phyloP scores from a whole-genome alignment of 1,284 basidiomycete genomes.

The Tranzscheliella williamsii region DNA sequence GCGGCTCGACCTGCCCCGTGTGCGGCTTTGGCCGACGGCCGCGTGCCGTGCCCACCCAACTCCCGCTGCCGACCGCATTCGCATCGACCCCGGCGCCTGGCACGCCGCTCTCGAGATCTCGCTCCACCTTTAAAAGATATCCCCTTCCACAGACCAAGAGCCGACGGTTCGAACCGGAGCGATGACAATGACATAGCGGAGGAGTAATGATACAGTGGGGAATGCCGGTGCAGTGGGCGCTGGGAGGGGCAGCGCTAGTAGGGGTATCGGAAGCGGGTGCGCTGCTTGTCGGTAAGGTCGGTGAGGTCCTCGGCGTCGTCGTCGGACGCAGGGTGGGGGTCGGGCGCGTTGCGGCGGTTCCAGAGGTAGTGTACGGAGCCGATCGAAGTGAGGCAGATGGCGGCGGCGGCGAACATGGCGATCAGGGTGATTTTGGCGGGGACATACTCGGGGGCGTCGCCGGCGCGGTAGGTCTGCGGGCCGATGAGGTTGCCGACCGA shows the following conservation, averaged over 20 bases:
- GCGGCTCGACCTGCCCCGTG: constrained; percentile 14
- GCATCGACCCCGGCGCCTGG: too few relatives aligned
- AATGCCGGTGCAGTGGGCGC: too few relatives aligned
- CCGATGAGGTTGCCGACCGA: constrained; percentile 51
- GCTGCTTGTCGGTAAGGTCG: constrained; percentile 58
- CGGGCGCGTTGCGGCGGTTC: constrained; percentile 37
- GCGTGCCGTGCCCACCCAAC: too few relatives aligned
- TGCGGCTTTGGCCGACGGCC: too few relatives aligned
- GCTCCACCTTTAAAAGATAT: too few relatives aligned
- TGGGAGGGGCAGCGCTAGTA: constrained; percentile 22
- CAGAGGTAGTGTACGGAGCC: constrained; percentile 39
- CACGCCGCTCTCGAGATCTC: too few relatives aligned
- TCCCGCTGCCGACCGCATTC: too few relatives aligned
- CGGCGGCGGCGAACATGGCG: constrained; percentile 49
- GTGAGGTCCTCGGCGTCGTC: constrained; percentile 44
- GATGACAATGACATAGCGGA: too few relatives aligned
- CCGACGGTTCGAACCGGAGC: too few relatives aligned
- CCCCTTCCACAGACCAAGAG: too few relatives aligned
- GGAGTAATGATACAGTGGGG: too few relatives aligned
- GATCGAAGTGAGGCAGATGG: constrained; percentile 22
- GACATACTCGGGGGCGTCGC: constrained; percentile 44
- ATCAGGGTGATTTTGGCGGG: constrained; percentile 54
- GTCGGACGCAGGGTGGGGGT: not conserved
- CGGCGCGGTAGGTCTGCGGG: constrained; percentile 48
- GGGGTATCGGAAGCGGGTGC: constrained; percentile 55